Evolutionary conservation across 331 rosid genomes (phyloP), one percentile per base, ranked within the genome.

Genomic region (Dryas integrifolia): DNA sequence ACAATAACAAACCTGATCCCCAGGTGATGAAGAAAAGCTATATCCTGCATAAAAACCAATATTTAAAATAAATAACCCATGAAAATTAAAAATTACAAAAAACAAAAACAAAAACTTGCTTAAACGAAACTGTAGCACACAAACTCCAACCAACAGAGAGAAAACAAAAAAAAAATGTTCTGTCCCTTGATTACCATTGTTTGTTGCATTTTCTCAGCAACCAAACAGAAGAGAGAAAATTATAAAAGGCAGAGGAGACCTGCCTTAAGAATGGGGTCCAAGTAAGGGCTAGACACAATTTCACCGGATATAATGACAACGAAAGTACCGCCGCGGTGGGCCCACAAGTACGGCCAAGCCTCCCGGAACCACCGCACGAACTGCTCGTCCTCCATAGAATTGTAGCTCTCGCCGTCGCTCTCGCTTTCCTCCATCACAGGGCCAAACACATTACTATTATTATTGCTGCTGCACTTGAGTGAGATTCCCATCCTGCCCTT

Each of bases 281-380:
- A 83, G 73, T 62, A 75, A 71, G 92, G 84, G 72, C 92, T 79
- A 65, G 84, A 76, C 0, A 91, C 90, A 47, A 91, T 82, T 79
- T 94, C 96, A 65, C 92, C 97, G 16, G 98, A 94, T 83, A 94
- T 84, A 14, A 91, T 77, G 13, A 88, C 83, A 74, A 91, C 97
- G 41, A 94, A 91, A 18, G 96, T 91, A 75, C 89, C 82, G 6
- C 96, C 96, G 65, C 92, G 84, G 78, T 82, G 83, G 16, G 96
- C 96, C 90, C 92, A 85, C 61, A 94, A 78, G 72, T 94, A 94
- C 26, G 98, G 97, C 97, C 97, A 89, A 2, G 98, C 97, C 81
- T 91, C 98, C 2, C 97, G 89, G 59, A 94, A 88, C 85, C 95
- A 94, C 65, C 82, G 82, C 78, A 94, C 96, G 81, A 91, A 91